Evolutionary conservation across 2,329 filamentous ascomycete genomes (phyloP).

Genomic region (Trichoderma harzianum): DNA sequence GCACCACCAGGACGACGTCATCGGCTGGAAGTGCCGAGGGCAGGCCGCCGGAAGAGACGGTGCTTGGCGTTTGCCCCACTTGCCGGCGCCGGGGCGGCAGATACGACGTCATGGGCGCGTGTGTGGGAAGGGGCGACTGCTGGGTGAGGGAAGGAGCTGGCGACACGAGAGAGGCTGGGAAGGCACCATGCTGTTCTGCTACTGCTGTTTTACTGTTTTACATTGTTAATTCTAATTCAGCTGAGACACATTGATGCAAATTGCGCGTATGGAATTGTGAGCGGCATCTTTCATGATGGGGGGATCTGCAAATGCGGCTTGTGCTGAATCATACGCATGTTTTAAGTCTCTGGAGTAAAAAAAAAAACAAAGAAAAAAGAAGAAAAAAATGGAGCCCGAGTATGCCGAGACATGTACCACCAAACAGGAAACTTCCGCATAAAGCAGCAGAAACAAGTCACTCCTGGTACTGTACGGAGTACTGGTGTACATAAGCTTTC

Average conservation of each 20-base stretch:
- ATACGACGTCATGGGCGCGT: constrained; percentile 12
- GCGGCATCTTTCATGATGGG: background rate
- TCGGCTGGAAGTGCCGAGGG: constrained; percentile 8
- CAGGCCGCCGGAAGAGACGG: constrained; percentile 11
- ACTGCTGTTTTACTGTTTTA: background rate
- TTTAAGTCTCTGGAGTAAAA: background rate
- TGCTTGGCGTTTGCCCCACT: constrained; percentile 8
- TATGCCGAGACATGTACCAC: background rate
- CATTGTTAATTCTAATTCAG: background rate
- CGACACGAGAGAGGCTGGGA: background rate
- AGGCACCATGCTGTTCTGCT: background rate
- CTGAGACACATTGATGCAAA: background rate
- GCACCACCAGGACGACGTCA: constrained; percentile 4
- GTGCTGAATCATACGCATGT: constrained; percentile 4
- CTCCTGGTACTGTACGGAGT: background rate
- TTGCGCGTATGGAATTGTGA: background rate
- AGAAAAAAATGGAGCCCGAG: constrained; percentile 7
- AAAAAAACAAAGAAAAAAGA: background rate
- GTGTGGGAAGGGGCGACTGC: background rate
- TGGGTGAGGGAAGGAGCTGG: background rate
- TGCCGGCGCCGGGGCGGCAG: constrained; percentile 12
- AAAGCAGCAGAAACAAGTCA: background rate
- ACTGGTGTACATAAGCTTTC: constrained; percentile 7
- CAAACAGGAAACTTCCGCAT: background rate
- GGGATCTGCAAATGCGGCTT: constrained; percentile 4